Percentiles rank a stretch among this genome's conserved stretches.
Evolutionary conservation across 805 yeast species (phyloP).

Genomic region (Scheffersomyces lignosus): DNA sequence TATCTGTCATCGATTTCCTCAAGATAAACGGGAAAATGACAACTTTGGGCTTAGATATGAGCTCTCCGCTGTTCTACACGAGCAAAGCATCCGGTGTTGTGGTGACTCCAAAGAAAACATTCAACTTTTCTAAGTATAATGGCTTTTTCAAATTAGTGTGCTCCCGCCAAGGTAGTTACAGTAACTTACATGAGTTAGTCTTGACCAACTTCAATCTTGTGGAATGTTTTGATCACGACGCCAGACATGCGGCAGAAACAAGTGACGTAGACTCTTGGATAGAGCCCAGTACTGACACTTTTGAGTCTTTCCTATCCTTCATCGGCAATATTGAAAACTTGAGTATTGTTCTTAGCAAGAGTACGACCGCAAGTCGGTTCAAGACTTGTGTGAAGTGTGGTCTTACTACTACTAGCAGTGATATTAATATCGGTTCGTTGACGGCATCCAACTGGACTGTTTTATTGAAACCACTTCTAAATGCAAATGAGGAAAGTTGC

Average conservation of each 20-base stretch:
- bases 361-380: conserved; percentile 12
- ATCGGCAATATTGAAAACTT: conserved; percentile 17
- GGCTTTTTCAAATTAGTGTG: conserved; percentile 30
- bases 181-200: conserved; percentile 22
- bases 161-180: conserved; percentile 33
- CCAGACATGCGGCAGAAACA: background rate
- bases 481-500: conserved; percentile 9
- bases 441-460: conserved; percentile 17
- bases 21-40: conserved; percentile 35
- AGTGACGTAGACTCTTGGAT: conserved; percentile 14
- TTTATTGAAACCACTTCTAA: conserved; percentile 15
- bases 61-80: conserved; percentile 44
- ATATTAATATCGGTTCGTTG: conserved; percentile 8
- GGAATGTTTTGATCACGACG: conserved; percentile 4
- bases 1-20: conserved; percentile 50
- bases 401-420: conserved; percentile 5
- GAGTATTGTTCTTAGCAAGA: conserved; percentile 24
- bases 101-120: conserved; percentile 7
- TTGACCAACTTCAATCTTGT: conserved; percentile 35
- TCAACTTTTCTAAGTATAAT: conserved; percentile 32
- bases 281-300: conserved; percentile 20
- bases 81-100: conserved; percentile 6
- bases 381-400: conserved; percentile 40
- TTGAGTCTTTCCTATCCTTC: conserved; percentile 18
- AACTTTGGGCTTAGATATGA: conserved; percentile 47